Base-by-base conservation (phyloP, 257 asterid species). In the Paraleonurus japonicus region DNA sequence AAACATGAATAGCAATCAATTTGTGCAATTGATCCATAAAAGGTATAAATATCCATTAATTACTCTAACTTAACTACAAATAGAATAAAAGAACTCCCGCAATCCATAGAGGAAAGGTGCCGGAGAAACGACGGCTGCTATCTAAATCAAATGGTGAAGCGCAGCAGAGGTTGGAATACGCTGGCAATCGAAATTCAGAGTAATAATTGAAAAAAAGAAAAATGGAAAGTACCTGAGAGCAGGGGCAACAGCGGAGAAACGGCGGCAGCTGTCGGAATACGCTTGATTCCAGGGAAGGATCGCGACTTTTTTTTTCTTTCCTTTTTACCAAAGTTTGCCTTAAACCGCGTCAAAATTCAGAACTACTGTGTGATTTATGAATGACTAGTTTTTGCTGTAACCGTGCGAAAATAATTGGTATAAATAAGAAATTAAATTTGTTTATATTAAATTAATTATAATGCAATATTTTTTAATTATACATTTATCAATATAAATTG, bases 31-130 rank as follows among this genome's bases (percentile, higher is more conserved):
- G 24, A 51, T 11, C 23, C 43, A 35, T 35, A 35, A 7, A 35
- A 35, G 43, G 43, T 35, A 35, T 7, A 35, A 0, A 7, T 11
- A 41, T 3, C n/a, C 54, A 69, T 30, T 22, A 19, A 12, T 30
- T 13, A 33, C 20, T 32, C 73, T 32, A 68, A 68, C 64, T 48
- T 30, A 66, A 66, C 60, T 47, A 67, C 3, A 48, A 28, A 28
- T 9, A 7, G 61, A 33, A 32, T 20, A 32, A 2, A 61, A 61
- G 17, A 60, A 3, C 41, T 37, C 2, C 9, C n/a, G 13, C 24
- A 19, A 62, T 35, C 20, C 48, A 10, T n/a, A 16, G 7, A 62
- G 53, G 53, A 1, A 2, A 9, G 47, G 47, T 39, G 47, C 47
- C 47, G 47, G 47, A 35, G 43, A 39, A 39, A 39, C 15, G 47